Percentiles rank a stretch among this genome's conserved stretches.
Evolutionary conservation across 192 early-diverging fungal species (phyloP).

Genomic region (Backusella luteola): DNA sequence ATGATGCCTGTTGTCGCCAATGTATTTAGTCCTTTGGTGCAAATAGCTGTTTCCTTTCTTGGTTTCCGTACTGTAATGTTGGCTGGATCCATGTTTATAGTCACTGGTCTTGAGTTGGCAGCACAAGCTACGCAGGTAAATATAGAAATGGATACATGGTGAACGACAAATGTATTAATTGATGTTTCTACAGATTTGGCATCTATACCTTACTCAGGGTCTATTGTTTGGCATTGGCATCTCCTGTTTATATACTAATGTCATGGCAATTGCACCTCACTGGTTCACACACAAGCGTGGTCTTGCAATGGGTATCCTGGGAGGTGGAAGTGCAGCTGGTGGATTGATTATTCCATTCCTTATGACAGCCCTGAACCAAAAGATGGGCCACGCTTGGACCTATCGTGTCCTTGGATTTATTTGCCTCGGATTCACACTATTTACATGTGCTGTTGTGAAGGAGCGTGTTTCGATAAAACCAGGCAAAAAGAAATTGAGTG

Average conservation of each 20-base stretch:
- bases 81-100: constrained; percentile 3
- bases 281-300: constrained; percentile 58
- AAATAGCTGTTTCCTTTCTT: constrained; percentile 12
- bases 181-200: constrained; percentile 39
- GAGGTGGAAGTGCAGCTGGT: constrained; percentile 68
- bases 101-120: constrained; percentile 12
- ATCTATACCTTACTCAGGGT: constrained; percentile 56
- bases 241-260: constrained; percentile 15
- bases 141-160: too few species aligned
- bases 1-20: neutral
- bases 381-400: constrained; percentile 51
- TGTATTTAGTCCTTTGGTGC: constrained; percentile 16
- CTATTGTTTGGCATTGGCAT: constrained; percentile 51
- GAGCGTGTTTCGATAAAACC: neutral
- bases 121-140: neutral
- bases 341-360: constrained; percentile 63
- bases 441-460: constrained; percentile 10
- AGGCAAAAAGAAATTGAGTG: constrained; percentile 10
- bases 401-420: constrained; percentile 32
- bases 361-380: constrained; percentile 50
- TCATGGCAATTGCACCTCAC: constrained; percentile 45
- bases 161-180: too few species aligned
- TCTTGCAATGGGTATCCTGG: constrained; percentile 51
- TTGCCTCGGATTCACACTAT: neutral
- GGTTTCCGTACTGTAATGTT: constrained; percentile 11